A percentile compares a stretch with the other conserved stretches of the same genome.
phyloP scores from a whole-genome alignment of 2,329 filamentous ascomycete species.

The Leptodontidium sp. region DNA sequence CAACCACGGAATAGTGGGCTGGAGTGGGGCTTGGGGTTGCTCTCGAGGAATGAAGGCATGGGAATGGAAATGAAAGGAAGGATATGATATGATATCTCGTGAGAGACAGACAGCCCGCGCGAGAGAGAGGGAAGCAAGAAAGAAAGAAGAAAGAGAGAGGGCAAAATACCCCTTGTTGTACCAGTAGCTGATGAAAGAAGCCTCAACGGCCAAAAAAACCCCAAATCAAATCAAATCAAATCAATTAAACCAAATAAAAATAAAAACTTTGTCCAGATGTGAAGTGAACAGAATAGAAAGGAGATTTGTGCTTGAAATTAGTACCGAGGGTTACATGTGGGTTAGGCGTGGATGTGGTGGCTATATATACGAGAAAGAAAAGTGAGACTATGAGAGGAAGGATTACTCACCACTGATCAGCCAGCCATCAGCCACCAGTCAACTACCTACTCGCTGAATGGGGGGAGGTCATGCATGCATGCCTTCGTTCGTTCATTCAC shows the following conservation, averaged over 20 bases:
- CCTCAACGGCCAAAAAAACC: conserved; percentile 30
- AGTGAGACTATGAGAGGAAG: too few relatives aligned
- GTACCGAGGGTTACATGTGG: too few relatives aligned
- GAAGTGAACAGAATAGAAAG: too few relatives aligned
- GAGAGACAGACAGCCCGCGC: not conserved
- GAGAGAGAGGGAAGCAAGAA: not conserved
- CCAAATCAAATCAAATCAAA: not conserved
- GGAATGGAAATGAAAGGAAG: conserved; percentile 5
- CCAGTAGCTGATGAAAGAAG: conserved; percentile 35
- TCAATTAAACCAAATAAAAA: not conserved
- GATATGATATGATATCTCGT: conserved; percentile 3
- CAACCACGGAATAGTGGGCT: conserved; percentile 1
- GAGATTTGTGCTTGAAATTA: too few relatives aligned
- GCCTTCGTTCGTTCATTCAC: too few relatives aligned
- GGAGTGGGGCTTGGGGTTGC: conserved; percentile 1
- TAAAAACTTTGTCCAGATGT: not conserved
- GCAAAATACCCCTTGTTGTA: conserved; percentile 33
- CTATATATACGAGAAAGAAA: too few relatives aligned
- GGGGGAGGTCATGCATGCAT: too few relatives aligned
- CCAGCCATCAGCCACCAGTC: too few relatives aligned
- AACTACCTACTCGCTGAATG: too few relatives aligned
- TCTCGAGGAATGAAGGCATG: conserved; percentile 16
- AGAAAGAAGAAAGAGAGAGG: conserved; percentile 2
- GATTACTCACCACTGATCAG: too few relatives aligned
- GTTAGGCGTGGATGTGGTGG: too few relatives aligned